A percentile compares a stretch with the other conserved stretches of the same genome.
Evolutionary conservation across 2,329 filamentous ascomycete genomes (phyloP).

Genomic region (Claviceps citrina): DNA sequence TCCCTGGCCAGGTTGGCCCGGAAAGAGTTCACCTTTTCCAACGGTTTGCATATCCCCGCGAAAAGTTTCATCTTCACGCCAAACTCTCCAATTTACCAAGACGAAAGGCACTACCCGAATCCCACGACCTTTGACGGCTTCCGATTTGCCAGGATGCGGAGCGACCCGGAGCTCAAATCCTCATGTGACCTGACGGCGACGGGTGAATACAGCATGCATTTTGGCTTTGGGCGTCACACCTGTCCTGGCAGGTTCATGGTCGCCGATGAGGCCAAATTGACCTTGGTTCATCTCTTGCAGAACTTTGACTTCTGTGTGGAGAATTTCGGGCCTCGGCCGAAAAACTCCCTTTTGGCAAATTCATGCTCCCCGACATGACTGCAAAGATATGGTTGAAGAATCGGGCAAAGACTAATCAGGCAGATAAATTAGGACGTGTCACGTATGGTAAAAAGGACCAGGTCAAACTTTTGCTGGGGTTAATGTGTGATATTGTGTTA

Average conservation of each 20-base stretch:
- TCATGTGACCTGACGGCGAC: slow-evolving; percentile 5
- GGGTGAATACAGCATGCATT: slow-evolving; percentile 8
- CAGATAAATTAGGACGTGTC: no score
- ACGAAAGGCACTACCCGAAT: slow-evolving; percentile 6
- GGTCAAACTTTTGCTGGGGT: no score
- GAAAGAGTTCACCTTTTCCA: slow-evolving; percentile 8
- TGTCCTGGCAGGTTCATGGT: slow-evolving; percentile 9
- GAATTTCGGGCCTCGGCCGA: slow-evolving; percentile 5
- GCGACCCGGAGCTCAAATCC: slow-evolving; percentile 3
- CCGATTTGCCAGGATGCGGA: slow-evolving; percentile 7
- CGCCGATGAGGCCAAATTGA: slow-evolving; percentile 8
- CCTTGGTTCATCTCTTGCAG: slow-evolving; percentile 6
- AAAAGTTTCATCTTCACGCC: slow-evolving; percentile 7
- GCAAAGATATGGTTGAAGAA: slow-evolving; percentile 7
- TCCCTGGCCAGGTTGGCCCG: slow-evolving; percentile 7
- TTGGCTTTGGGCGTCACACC: slow-evolving; percentile 7
- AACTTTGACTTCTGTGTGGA: slow-evolving; percentile 8
- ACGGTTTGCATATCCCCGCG: slow-evolving; percentile 7
- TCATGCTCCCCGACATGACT: slow-evolving; percentile 6
- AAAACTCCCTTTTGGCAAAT: slow-evolving; percentile 7
- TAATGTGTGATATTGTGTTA: no score
- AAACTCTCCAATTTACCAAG: slow-evolving; percentile 6
- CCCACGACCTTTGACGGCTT: slow-evolving; percentile 6
- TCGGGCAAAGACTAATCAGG: not conserved
- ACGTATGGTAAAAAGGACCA: no score